phyloP scores from a whole-genome alignment of 345 rosid species.

The Hypericum androsaemum region DNA sequence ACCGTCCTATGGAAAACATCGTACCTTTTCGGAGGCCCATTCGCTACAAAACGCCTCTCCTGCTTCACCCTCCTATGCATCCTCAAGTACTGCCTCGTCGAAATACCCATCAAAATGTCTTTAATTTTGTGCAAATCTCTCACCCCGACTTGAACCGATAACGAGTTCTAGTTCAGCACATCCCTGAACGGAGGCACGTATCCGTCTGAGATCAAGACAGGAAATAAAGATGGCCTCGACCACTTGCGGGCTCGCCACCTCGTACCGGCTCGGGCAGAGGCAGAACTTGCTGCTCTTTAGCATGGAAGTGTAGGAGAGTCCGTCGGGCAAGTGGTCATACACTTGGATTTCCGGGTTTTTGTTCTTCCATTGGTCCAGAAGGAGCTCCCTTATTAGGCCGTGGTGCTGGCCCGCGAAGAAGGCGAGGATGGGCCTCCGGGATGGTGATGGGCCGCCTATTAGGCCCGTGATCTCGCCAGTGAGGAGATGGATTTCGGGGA shows the following conservation, averaged over 20 bases:
- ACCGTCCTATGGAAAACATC: conserved; percentile 33
- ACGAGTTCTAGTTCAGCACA: conserved; percentile 53
- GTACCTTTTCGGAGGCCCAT: conserved; percentile 23
- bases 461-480: conserved; percentile 47
- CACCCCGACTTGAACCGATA: conserved; percentile 36
- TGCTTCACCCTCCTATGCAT: conserved; percentile 31
- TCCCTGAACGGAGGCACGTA: conserved; percentile 49
- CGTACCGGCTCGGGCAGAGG: conserved; percentile 55
- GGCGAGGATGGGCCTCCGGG: conserved; percentile 41
- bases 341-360: conserved; percentile 49
- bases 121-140: conserved; percentile 37
- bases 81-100: conserved; percentile 22
- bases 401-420: conserved; percentile 65
- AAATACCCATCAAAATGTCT: conserved; percentile 25
- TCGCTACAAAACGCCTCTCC: conserved; percentile 33
- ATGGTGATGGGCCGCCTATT: conserved; percentile 36
- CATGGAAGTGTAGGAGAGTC: conserved; percentile 35
- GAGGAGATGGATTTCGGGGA: conserved; percentile 58
- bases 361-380: conserved; percentile 50
- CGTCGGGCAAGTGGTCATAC: conserved; percentile 33
- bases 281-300: conserved; percentile 50
- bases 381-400: conserved; percentile 46
- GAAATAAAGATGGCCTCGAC: conserved; percentile 62
- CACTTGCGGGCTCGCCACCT: conserved; percentile 44
- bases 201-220: conserved; percentile 45